A percentile compares a stretch with the other conserved stretches of the same genome.
Evolutionary conservation across 768 basidiomycete species (phyloP).

Genomic region (Russula dissimulans): DNA sequence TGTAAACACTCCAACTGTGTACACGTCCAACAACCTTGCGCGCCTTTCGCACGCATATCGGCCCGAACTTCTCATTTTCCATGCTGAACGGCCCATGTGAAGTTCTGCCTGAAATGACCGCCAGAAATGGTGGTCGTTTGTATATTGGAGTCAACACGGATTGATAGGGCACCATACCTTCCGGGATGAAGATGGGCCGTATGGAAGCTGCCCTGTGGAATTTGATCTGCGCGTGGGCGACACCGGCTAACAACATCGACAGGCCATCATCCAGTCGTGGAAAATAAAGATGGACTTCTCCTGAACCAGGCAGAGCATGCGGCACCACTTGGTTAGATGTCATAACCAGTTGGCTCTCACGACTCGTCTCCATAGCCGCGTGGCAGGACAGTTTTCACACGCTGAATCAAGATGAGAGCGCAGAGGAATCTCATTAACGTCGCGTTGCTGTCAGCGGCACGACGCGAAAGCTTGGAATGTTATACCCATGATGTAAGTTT

Average conservation of each 20-base stretch:
- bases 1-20: not conserved
- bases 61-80: constrained; percentile 1
- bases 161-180: not conserved
- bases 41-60: not conserved
- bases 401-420: not conserved
- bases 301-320: not conserved
- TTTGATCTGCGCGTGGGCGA: not conserved
- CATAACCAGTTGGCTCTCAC: not conserved
- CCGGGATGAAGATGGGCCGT: not conserved
- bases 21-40: not conserved
- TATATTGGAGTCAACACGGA: not conserved
- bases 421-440: not conserved
- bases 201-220: not conserved
- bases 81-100: constrained; percentile 2
- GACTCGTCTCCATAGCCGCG: not conserved
- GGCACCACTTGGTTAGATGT: not conserved
- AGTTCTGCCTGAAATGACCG: not conserved
- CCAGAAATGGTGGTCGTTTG: not conserved
- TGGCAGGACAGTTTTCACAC: not conserved
- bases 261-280: not conserved
- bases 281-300: not conserved
- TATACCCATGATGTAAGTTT: not conserved
- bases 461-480: not conserved
- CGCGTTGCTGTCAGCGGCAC: not conserved
- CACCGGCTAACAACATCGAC: not conserved